phyloP scores from a whole-genome alignment of 768 basidiomycete genomes.

The Tricholoma matsutake region DNA sequence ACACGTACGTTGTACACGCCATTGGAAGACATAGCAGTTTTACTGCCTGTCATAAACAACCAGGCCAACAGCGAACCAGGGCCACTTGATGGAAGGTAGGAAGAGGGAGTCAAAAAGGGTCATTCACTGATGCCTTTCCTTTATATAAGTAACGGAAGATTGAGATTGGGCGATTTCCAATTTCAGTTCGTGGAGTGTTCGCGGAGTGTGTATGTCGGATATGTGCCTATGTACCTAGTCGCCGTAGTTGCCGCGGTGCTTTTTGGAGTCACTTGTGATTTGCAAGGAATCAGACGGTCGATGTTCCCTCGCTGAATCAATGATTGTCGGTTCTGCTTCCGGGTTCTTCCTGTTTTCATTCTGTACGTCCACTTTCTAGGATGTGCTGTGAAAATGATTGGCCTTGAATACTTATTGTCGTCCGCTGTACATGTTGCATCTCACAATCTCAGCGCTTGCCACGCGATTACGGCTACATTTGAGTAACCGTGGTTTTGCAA shows the following conservation, averaged over 20 bases:
- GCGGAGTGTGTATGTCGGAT: background rate
- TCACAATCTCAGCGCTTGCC: background rate
- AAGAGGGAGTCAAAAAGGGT: conserved; percentile 5
- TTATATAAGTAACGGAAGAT: conserved; percentile 12
- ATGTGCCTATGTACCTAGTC: conserved; percentile 8
- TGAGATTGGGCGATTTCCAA: conserved; percentile 18
- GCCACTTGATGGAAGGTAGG: conserved; percentile 3
- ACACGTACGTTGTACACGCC: conserved; percentile 3
- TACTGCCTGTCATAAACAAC: conserved; percentile 2
- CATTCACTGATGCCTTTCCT: conserved; percentile 8
- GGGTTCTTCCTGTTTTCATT: background rate
- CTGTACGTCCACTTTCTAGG: background rate
- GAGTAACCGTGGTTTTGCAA: background rate
- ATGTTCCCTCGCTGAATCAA: background rate
- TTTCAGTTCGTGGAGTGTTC: conserved; percentile 10
- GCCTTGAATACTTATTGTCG: no score
- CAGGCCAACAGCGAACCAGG: background rate
- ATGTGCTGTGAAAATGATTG: no score
- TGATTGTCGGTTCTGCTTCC: background rate
- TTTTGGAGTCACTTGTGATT: background rate
- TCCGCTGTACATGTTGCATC: no score
- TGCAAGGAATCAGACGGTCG: background rate
- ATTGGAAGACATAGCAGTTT: background rate
- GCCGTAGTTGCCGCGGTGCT: conserved; percentile 7
- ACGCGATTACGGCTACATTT: background rate